Evolutionary conservation across 225 moss, liverwort and hornwort genomes (phyloP).

Genomic region (Antitrichia curtipendula): DNA sequence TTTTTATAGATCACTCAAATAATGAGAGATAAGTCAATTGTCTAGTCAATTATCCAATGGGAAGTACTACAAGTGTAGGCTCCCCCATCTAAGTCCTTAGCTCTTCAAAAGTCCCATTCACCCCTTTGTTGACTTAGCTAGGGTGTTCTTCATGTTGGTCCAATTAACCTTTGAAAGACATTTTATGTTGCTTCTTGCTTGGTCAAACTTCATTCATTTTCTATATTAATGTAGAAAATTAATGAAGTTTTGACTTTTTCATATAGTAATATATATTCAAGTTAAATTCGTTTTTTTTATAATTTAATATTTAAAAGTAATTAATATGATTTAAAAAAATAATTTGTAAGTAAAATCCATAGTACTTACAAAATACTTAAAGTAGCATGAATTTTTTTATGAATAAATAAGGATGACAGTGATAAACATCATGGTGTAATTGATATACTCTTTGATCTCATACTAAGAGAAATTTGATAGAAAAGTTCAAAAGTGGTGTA

Average conservation of each 20-base stretch:
- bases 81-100: fast-evolving
- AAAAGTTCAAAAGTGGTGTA: background rate
- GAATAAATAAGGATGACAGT: background rate
- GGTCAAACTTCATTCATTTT: background rate
- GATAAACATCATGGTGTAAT: fast-evolving
- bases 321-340: background rate
- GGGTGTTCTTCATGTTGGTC: background rate
- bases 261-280: background rate
- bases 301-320: background rate
- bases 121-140: too few species aligned
- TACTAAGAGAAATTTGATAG: background rate
- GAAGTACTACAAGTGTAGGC: too few species aligned
- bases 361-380: background rate
- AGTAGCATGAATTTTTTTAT: background rate
- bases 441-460: background rate
- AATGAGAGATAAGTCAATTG: too few species aligned
- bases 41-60: too few species aligned
- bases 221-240: too few species aligned
- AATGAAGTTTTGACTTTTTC: too few species aligned
- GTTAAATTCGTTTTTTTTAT: background rate
- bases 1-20: too few species aligned
- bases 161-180: background rate
- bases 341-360: background rate
- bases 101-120: background rate
- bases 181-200: fast-evolving